phyloP scores from a whole-genome alignment of 192 early-diverging fungal genomes.

The Podila horticola region DNA sequence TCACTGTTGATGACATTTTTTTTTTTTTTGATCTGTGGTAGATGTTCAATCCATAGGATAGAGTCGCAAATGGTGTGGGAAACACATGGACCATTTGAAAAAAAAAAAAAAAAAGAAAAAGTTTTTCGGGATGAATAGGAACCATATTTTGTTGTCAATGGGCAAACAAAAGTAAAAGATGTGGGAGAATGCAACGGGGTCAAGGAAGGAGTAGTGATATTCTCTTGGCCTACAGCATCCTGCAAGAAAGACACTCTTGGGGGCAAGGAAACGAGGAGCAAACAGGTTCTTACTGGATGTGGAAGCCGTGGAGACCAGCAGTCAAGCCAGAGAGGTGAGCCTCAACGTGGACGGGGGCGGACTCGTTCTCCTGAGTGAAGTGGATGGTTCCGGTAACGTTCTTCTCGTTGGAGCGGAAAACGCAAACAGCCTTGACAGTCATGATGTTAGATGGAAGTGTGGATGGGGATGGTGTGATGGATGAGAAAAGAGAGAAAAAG shows the following conservation, averaged over 20 bases:
- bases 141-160: neutral
- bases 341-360: slow-evolving; percentile 64
- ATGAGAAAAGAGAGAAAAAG: slow-evolving; percentile 17
- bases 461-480: slow-evolving; percentile 9
- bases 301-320: slow-evolving; percentile 88
- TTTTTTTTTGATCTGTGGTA: neutral
- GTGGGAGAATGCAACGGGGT: no score
- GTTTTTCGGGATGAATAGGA: slow-evolving; percentile 32
- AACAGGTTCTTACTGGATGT: slow-evolving; percentile 70
- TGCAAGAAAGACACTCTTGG: no score
- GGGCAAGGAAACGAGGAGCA: slow-evolving; percentile 1
- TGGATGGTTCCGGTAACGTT: slow-evolving; percentile 75
- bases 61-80: no score
- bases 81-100: no score
- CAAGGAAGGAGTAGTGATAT: no score
- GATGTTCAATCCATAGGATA: no score
- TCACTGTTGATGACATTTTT: neutral
- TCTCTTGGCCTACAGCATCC: no score
- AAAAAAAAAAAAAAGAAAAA: no score
- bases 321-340: slow-evolving; percentile 69
- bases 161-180: neutral
- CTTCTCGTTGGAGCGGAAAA: slow-evolving; percentile 74
- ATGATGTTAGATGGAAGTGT: slow-evolving; percentile 38
- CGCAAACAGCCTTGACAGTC: slow-evolving; percentile 88
- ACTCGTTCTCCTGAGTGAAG: slow-evolving; percentile 74